Evolutionary conservation across 2,329 filamentous ascomycete species (phyloP), one percentile per base, ranked within the genome.

Genomic region (Trichophyton verrucosum): DNA sequence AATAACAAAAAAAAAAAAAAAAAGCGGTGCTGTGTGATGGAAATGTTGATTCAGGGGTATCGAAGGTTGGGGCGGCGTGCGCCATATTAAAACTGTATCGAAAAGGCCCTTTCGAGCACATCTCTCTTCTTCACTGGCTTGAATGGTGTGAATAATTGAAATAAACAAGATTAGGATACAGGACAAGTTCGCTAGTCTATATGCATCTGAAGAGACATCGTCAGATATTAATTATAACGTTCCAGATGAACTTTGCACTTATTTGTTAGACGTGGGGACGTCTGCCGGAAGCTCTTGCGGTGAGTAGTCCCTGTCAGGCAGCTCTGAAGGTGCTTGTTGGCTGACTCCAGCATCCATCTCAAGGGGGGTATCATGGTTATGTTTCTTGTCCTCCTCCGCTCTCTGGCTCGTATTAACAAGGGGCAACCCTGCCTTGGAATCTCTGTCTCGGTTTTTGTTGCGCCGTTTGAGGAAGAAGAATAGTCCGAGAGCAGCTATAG

Each of bases 381-480:
- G 47, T 53, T 53, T 53, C 24, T 53, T 53, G 15, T 53, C 49
- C 3, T 53, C 49, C 3, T 53, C 49, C 11, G 27, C 13, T 30
- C 49, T 13, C 13, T 27, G 49, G 3, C 6, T 57, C 6, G 30
- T 40, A n/a, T 38, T n/a, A 38, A 38, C 55, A 20, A 42, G 17
- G 15, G 55, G 55, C 17, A 42, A 2, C 8, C 33, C 55, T 9
- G 33, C 20, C 47, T 51, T 55, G 56, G 58, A 33, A 49, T 46
- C 27, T 22, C 40, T 27, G 15, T 49, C 17, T 20, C 6, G n/a
- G 11, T 17, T 27, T n/a, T 27, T 5, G 13, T 40, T 62, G 5
- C 53, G 58, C 40, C 58, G 51, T 17, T 33, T 30, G 24, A 60
- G 9, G 33, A 58, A 33, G 30, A 53, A 62, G 22, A 57, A 61